Evolutionary conservation across 257 asterid species (phyloP), one percentile per base, ranked within the genome.

Genomic region (Anisodus acutangulus): DNA sequence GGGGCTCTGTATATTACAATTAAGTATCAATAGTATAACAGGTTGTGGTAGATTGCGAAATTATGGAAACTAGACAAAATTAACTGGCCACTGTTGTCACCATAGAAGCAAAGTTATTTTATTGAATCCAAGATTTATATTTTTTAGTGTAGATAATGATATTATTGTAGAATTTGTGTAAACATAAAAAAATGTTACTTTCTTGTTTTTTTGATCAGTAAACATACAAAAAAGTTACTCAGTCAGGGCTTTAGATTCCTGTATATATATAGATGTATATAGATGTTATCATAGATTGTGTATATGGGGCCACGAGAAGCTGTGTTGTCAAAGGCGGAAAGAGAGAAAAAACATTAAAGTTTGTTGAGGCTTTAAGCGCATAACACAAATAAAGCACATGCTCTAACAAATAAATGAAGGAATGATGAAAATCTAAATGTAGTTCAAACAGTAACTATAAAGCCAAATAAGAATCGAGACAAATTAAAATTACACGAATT

Each of bases 271-370:
- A 45, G 41, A 45, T 72, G 41, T 51, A 22, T 49, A 4, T 71
- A 45, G 41, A 45, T 72, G 41, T 5, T 45, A 72, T 45, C 15
- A 45, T 72, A 47, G 41, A 11, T 49, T 22, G 81, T 13, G 60
- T 22, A 74, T 74, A 11, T 49, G 81, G 22, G 43, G 81, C 81
- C 41, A 16, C 12, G 35, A 15, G 60, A 74, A 49, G 19, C 4
- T 19, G 7, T 10, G 43, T 15, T 11, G 35, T 31, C 35, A 31
- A 31, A 31, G 35, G 35, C 35, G 35, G 35, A 74, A 72, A 49
- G 81, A 7, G 81, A 74, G 31, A 49, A 74, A 45, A 22, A 11
- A 26, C 81, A 74, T 3, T 74, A 19, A 74, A 22, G 80, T 35
- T 26, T 11, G 59, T 22, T 74, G 62, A 49, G 60, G 80, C 60